A percentile compares a stretch with the other conserved stretches of the same genome.
These are phyloP conservation scores for Nothophoma quercina DNA, from an alignment of 2,329 filamentous ascomycete species.

Conservation along the genomic window DNA sequence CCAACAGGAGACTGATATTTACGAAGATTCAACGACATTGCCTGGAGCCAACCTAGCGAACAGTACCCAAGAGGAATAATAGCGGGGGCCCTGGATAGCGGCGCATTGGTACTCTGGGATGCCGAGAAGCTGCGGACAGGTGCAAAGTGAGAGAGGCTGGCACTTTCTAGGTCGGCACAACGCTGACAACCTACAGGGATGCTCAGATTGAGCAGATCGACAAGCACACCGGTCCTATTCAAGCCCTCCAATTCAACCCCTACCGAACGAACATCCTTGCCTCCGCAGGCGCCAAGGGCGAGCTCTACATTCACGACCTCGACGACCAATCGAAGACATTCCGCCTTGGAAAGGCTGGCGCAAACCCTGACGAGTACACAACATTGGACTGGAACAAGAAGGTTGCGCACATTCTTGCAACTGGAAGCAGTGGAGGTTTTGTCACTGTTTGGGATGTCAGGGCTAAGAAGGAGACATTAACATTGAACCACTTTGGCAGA, in stretches of 20 bases:
- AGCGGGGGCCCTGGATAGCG: conserved; percentile 93
- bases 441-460: conserved; percentile 99
- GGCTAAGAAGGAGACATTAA: conserved; percentile 96
- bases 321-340: conserved; percentile 89
- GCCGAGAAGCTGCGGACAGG: conserved; percentile 71
- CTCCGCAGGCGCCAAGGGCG: conserved; percentile 91
- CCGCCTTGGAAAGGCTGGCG: conserved; percentile 84
- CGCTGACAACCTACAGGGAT: conserved; percentile 60
- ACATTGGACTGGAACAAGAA: conserved; percentile 99
- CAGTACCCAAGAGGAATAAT: conserved; percentile 86
- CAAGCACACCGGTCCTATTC: conserved; percentile 92
- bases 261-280: conserved; percentile 89
- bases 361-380: conserved; percentile 92
- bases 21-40: conserved; percentile 95
- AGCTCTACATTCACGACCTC: conserved; percentile 94
- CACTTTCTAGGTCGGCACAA: conserved; percentile 55
- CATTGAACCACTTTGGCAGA: conserved; percentile 85
- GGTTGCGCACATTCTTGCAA: conserved; percentile 94
- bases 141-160: conserved; percentile 54
- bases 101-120: conserved; percentile 92
- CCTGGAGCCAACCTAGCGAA: conserved; percentile 85
- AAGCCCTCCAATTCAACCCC: conserved; percentile 96
- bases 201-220: conserved; percentile 85
- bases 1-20: conserved; percentile 29
- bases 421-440: conserved; percentile 90